Evolutionary conservation across 2,329 filamentous ascomycete species (phyloP).

Genomic region (Graphilbum ipis-grandicollis): DNA sequence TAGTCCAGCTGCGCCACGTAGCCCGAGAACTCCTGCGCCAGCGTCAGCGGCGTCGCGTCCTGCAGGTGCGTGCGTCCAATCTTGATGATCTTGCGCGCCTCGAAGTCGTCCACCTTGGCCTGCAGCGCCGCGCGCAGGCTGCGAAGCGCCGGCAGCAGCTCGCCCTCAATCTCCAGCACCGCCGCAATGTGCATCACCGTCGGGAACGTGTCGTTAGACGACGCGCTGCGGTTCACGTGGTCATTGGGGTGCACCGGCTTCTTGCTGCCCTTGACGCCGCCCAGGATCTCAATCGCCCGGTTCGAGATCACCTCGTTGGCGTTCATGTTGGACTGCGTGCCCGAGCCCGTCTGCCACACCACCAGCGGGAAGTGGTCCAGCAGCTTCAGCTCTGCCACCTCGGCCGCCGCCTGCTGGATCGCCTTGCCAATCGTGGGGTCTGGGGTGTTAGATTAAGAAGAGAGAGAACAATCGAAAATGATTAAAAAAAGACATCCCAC

Average conservation of each 20-base stretch:
- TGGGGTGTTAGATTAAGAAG: neutral
- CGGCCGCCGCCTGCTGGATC: slow-evolving; percentile 83
- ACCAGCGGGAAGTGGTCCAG: slow-evolving; percentile 96
- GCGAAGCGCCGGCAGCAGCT: slow-evolving; percentile 66
- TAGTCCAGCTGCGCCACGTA: slow-evolving; percentile 91
- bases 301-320: slow-evolving; percentile 99
- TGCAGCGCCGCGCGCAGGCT: slow-evolving; percentile 72
- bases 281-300: slow-evolving; percentile 93
- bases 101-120: slow-evolving; percentile 76
- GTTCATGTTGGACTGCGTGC: slow-evolving; percentile 99
- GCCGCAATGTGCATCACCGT: slow-evolving; percentile 99
- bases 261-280: slow-evolving; percentile 87
- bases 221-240: slow-evolving; percentile 98
- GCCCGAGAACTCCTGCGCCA: slow-evolving; percentile 94
- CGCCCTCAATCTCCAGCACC: slow-evolving; percentile 77
- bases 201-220: slow-evolving; percentile 97
- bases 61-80: slow-evolving; percentile 96
- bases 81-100: slow-evolving; percentile 84
- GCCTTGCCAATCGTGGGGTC: slow-evolving; percentile 81
- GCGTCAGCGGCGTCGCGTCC: slow-evolving; percentile 87
- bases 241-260: slow-evolving; percentile 98
- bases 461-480: too few relatives aligned
- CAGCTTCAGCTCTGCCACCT: slow-evolving; percentile 87
- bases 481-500: neutral
- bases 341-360: slow-evolving; percentile 97